A percentile compares a stretch with the other conserved stretches of the same genome.
Evolutionary conservation across 2,329 filamentous ascomycete species (phyloP).

Genomic region (Aspergillus pseudoterreus): DNA sequence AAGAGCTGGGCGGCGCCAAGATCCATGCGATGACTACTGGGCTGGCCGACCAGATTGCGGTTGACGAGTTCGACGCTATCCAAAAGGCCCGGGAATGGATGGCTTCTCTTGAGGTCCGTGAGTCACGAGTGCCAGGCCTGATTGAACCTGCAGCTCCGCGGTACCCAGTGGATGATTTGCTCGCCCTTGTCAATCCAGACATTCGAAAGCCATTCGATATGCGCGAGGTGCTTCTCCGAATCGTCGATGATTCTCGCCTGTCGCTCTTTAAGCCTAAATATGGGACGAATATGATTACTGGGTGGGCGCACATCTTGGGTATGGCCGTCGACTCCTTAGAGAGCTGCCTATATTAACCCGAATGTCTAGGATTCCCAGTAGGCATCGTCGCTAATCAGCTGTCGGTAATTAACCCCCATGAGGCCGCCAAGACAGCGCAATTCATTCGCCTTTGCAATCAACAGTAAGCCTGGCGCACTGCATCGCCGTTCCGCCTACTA

Average conservation of each 20-base stretch:
- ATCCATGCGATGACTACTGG: constrained; percentile 42
- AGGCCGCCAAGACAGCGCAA: constrained; percentile 41
- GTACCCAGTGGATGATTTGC: constrained; percentile 37
- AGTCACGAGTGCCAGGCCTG: constrained; percentile 2
- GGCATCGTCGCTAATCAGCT: constrained; percentile 43
- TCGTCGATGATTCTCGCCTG: constrained; percentile 42
- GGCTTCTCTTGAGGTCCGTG: constrained; percentile 14
- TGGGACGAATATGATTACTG: background rate
- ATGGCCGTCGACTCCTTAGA: background rate
- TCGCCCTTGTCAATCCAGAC: constrained; percentile 37
- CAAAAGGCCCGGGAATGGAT: constrained; percentile 39
- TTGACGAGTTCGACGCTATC: constrained; percentile 44
- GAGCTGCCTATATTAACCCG: too few species aligned
- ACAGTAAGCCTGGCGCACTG: constrained; percentile 21
- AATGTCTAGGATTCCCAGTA: constrained; percentile 26
- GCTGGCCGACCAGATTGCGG: constrained; percentile 42
- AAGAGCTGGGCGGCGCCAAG: constrained; percentile 41
- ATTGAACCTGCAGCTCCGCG: constrained; percentile 15
- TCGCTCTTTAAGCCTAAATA: constrained; percentile 41
- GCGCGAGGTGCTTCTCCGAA: constrained; percentile 38
- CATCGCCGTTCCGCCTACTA: background rate
- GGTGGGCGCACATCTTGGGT: background rate
- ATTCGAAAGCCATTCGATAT: constrained; percentile 39
- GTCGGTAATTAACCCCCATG: constrained; percentile 39
- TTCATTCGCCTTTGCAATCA: constrained; percentile 47